Percentiles rank a stretch among this genome's conserved stretches.
Conservation (phyloP, 164 flowering plant genomes). For the Nymphaea thermarum region DNA sequence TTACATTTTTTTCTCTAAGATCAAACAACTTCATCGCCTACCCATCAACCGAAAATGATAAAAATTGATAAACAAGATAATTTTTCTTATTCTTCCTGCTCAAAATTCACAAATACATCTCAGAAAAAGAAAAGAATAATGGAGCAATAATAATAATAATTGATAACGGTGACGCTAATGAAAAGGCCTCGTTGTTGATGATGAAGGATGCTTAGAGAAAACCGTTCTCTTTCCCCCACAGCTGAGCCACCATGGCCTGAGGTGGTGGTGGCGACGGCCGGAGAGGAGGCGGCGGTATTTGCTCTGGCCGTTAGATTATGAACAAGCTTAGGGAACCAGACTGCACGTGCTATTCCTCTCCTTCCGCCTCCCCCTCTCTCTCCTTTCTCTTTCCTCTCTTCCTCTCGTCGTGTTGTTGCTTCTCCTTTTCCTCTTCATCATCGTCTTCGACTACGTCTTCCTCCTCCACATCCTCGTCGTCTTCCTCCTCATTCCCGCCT, state of each 20-base stretch:
- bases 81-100: too few species aligned
- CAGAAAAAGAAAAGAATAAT: too few species aligned
- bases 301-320: neutral
- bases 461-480: neutral
- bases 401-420: neutral
- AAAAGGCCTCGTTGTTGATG: neutral
- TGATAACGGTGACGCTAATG: too few species aligned
- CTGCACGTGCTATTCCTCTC: neutral
- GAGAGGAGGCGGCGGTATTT: too few species aligned
- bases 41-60: too few species aligned
- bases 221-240: neutral
- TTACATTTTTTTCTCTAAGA: too few species aligned
- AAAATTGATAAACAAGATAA: too few species aligned
- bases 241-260: too few species aligned
- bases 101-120: too few species aligned
- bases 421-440: neutral
- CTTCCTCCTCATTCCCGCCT: neutral
- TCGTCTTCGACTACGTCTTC: slow-evolving; percentile 2
- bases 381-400: neutral
- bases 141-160: too few species aligned
- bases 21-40: too few species aligned
- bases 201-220: slow-evolving; percentile 1
- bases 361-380: neutral
- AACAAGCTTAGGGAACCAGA: neutral
- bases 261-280: too few species aligned